phyloP scores from a whole-genome alignment of 176 grass and related monocot genomes.

The Hordeum marinum region DNA sequence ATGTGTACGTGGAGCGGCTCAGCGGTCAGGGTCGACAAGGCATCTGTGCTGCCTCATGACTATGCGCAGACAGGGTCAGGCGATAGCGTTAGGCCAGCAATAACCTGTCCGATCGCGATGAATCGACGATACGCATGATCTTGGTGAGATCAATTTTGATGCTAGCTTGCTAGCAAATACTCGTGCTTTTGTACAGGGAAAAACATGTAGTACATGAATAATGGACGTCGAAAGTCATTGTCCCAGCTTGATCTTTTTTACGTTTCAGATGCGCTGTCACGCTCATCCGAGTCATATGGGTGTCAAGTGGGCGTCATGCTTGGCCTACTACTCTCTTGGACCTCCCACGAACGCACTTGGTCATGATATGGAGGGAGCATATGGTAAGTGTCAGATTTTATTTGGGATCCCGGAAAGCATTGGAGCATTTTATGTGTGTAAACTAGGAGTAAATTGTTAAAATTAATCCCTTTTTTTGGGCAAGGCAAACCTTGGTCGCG shows the following conservation, averaged over 20 bases:
- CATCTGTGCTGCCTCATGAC: not conserved
- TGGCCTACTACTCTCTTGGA: not conserved
- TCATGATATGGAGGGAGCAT: too few relatives aligned
- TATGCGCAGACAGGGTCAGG: not conserved
- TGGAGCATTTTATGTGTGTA: too few relatives aligned
- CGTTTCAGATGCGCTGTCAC: not conserved
- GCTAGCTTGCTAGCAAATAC: not conserved
- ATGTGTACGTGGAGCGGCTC: not conserved
- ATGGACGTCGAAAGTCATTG: not conserved
- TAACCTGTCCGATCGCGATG: not conserved
- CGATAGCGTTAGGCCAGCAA: not conserved
- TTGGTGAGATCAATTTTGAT: not conserved
- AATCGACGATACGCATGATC: not conserved
- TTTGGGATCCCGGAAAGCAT: too few relatives aligned
- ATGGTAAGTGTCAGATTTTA: too few relatives aligned
- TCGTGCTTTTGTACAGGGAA: not conserved
- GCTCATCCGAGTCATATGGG: not conserved
- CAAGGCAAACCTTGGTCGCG: too few relatives aligned
- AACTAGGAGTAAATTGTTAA: too few relatives aligned
- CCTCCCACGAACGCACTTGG: not conserved
- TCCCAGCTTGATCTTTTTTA: not conserved
- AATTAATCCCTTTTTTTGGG: too few relatives aligned
- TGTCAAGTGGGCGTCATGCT: not conserved
- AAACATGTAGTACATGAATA: not conserved
- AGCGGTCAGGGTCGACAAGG: not conserved